Evolutionary conservation across 352 stramenopile genomes (phyloP), one percentile per base, ranked within the genome.

Genomic region (Phytophthora citricola): DNA sequence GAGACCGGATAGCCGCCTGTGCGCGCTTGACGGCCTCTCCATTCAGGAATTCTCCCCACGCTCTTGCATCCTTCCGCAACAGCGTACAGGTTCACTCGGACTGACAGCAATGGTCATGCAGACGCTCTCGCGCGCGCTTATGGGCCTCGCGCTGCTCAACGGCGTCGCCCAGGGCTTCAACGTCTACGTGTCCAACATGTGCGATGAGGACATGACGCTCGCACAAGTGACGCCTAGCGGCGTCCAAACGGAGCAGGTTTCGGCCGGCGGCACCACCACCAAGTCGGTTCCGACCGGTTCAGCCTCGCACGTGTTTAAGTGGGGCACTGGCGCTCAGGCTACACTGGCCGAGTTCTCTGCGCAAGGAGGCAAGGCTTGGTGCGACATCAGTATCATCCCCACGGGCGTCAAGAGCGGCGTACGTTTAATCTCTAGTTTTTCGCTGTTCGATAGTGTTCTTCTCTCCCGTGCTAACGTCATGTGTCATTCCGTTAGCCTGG

Each of bases 381-480:
- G 60, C 47, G 85, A 92, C 52, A 94, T 94, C 58, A 91, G 79
- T 45, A 89, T 83, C 74, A 92, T 94, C 64, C 83, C 85, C 0
- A 91, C 85, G 2, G 81, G 85, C 14, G 51, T 63, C 9, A 86
- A 83, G 55, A 83, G 75, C 45, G 85, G 79, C 5, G 81, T 90
- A 85, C 32, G 81, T 87, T 45, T 8, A 2, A 36, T 36, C 29
- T 26, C 24, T 45, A 20, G 17, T 58, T 40, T 45, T 53, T 64
- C 27, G 24, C 49, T 60, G 41, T 66, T 22, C 50, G 43, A 62
- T 53, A 24, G 20, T 41, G 36, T 2, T 41, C 46, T 17, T 57
- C 61, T 64, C 54, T 44, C 52, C 38, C 48, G 20, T 34, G 49
- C 59, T 69, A 56, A 75, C 52, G 48, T 55, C n/a, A 54, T 46